Evolutionary conservation across 2,329 filamentous ascomycete genomes (phyloP), one percentile per base, ranked within the genome.

Genomic region (Orbilia blumenaviensis): DNA sequence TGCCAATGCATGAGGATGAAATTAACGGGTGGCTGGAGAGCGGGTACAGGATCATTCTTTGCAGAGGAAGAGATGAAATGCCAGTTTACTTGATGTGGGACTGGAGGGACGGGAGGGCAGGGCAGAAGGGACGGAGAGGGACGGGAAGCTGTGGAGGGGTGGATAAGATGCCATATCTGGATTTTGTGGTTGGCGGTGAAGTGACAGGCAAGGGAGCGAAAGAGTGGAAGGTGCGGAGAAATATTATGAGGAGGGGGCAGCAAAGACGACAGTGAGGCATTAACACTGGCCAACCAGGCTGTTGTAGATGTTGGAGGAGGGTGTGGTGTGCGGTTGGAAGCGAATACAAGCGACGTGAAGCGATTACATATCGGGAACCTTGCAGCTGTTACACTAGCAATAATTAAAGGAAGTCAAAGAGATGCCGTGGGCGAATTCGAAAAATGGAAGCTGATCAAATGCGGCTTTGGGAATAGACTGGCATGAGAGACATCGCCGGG

Each of bases 31-130:
- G 83, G 8, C 80, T 85, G 16, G 83, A 81, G 44, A 81, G 82
- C 8, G 86, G 86, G 0, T 83, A 85, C 32, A 83, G 85, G 14
- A 83, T 92, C 14, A 86, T 92, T 2, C 84, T 93, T 2, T 86
- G 92, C 0, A 87, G 89, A 64, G 91, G 91, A 1, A 89, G 87
- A 78, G 88, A 91, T 66, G 91, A 92, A 79, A 83, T 87, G 1
- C 89, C 90, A 0, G 88, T 85, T 2, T 92, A 90, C 90, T 89
- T 77, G n/a, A 66, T 81, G 81, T 82, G 12, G 80, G 62, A 73
- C 68, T 73, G 56, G 56, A 78, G 63, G 61, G 46, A 32, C 54
- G 68, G 58, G 63, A 68, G 42, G 56, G 27, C 32, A 54, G 62
- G 52, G 38, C 54, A 64, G 29, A 34, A 48, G 54, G 69, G 16